Evolutionary conservation across 1,284 basidiomycete species (phyloP).

Genomic region (Paramarasmius palmivorus): DNA sequence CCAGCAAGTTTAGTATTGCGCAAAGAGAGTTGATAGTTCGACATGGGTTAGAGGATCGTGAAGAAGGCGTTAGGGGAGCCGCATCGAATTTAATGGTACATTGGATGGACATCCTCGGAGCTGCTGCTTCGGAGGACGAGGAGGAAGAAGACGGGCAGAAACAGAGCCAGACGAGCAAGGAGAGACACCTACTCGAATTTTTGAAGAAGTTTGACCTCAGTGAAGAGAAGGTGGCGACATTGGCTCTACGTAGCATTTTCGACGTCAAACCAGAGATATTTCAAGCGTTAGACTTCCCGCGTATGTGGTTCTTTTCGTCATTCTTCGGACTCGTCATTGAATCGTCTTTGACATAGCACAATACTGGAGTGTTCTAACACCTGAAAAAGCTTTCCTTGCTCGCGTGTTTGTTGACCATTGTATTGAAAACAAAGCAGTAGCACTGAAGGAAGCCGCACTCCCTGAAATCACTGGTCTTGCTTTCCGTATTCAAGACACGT

Average conservation of each 20-base stretch:
- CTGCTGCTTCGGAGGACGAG: slow-evolving; percentile 19
- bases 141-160: slow-evolving; percentile 23
- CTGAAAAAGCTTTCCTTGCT: slow-evolving; percentile 82
- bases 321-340: background rate
- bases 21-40: slow-evolving; percentile 79
- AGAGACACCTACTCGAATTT: slow-evolving; percentile 33
- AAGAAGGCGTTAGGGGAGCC: slow-evolving; percentile 73
- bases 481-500: slow-evolving; percentile 74
- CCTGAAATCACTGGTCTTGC: slow-evolving; percentile 89
- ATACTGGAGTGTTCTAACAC: slow-evolving; percentile 76
- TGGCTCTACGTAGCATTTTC: slow-evolving; percentile 40
- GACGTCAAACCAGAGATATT: slow-evolving; percentile 35
- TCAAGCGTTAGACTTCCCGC: slow-evolving; percentile 69
- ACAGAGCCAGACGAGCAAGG: slow-evolving; percentile 31
- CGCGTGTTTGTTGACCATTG: slow-evolving; percentile 87
- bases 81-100: slow-evolving; percentile 70
- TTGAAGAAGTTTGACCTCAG: slow-evolving; percentile 39
- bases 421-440: slow-evolving; percentile 40
- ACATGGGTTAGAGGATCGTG: slow-evolving; percentile 88
- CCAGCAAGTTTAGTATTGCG: slow-evolving; percentile 63
- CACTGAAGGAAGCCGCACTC: slow-evolving; percentile 58
- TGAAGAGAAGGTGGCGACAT: slow-evolving; percentile 35
- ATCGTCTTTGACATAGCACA: background rate
- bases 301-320: slow-evolving; percentile 41
- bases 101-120: slow-evolving; percentile 66